phyloP scores from a whole-genome alignment of 352 stramenopile species.

The Phytopythium litorale region DNA sequence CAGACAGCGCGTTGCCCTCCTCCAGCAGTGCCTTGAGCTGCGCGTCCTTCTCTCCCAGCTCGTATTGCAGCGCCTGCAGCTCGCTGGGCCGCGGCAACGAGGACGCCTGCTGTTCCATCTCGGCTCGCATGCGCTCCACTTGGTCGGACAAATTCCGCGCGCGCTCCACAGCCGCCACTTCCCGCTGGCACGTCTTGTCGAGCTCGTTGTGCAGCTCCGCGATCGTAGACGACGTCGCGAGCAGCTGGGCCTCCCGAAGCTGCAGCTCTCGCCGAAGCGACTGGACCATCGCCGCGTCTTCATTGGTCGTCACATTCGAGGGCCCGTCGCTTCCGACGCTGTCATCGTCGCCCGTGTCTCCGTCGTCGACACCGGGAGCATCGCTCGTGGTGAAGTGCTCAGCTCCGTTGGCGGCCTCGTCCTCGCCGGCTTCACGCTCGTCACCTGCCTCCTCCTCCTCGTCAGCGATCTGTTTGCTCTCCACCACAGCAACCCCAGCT shows the following conservation, averaged over 20 bases:
- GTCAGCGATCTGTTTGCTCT: not conserved
- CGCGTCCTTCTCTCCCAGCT: constrained; percentile 67
- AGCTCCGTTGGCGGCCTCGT: not conserved
- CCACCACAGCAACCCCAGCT: not conserved
- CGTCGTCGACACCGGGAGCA: not conserved
- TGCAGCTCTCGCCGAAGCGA: constrained; percentile 35
- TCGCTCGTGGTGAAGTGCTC: not conserved
- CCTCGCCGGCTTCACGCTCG: not conserved
- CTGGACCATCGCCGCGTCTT: constrained; percentile 10
- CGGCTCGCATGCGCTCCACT: constrained; percentile 50
- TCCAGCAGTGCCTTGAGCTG: constrained; percentile 65
- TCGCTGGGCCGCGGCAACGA: constrained; percentile 15
- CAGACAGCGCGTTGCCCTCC: constrained; percentile 68
- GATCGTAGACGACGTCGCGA: constrained; percentile 60
- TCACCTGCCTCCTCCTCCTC: not conserved
- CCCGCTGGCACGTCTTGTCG: constrained; percentile 64
- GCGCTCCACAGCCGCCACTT: constrained; percentile 57
- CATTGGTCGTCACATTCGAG: not conserved
- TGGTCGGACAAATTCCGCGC: constrained; percentile 61
- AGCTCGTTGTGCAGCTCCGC: constrained; percentile 73
- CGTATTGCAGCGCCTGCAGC: constrained; percentile 53
- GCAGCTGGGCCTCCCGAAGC: constrained; percentile 58
- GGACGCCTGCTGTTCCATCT: constrained; percentile 42
- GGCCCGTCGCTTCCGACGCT: not conserved
- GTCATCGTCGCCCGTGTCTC: not conserved